Base-by-base conservation (phyloP, 306 rosid genomes). In the Cucurbita maxima region DNA sequence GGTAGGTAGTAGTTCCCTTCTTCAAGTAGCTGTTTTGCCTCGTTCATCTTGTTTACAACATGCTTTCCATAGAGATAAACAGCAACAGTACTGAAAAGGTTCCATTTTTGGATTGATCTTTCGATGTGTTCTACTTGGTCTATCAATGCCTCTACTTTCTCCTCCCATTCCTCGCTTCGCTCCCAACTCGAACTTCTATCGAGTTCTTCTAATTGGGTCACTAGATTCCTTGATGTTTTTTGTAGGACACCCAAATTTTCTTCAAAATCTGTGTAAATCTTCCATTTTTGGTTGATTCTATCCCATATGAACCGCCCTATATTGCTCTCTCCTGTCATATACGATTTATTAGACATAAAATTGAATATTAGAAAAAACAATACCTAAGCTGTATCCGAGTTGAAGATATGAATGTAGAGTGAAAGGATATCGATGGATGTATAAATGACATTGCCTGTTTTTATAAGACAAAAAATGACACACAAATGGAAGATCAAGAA, bases 1-100 rank as follows among this genome's bases (percentile, higher is more conserved):
- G 8, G 56, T 4, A 45, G 15, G 14, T 57, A 58, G 22, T 44
- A 20, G 13, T 77, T 70, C 3, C 83, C 88, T 79, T 67, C 75
- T 56, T 79, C 43, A 16, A 84, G 74, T 43, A 84, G 76, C 40
- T 71, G 80, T 71, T 75, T 75, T 36, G 56, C 88, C 64, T 76
- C 78, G 44, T 19, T 1, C 13, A 68, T 71, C 51, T 79, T 81
- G 51, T 81, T 76, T 41, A 77, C 71, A 19, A 81, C 78, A 12
- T 43, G 75, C 18, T 53, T 74, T 20, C 75, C 78, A 6, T 66
- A 66, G 6, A 79, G 58, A 78, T 61, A 52, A 13, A 37, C 68
- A 37, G 30, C 48, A 11, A 62, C 70, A 0, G 79, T 71, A 4
- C 34, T 30, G 34, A 77, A 36, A 25, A 5, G 45, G 34, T 57